Percentiles rank a stretch among this genome's conserved stretches.
Evolutionary conservation across 495 filamentous ascomycete species (phyloP).

Genomic region (Daldinia caldariorum): DNA sequence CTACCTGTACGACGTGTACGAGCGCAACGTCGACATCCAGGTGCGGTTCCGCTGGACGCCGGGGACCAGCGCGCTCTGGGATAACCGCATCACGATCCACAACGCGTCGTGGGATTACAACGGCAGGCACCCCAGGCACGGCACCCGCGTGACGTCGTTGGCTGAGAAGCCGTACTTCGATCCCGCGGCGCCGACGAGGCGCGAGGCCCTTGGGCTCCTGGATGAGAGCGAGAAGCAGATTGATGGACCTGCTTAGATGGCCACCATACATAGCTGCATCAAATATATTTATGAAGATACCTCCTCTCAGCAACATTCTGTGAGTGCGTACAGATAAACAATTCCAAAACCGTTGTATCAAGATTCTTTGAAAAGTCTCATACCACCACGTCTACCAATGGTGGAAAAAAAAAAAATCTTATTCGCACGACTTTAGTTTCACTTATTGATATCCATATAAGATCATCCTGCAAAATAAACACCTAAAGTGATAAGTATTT

Average conservation of each 20-base stretch:
- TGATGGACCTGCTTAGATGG: slow-evolving; percentile 38
- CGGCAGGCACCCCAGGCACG: slow-evolving; percentile 68
- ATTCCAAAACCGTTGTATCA: too few species aligned
- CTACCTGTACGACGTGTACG: slow-evolving; percentile 72
- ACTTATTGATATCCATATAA: too few species aligned
- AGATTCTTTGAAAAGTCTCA: too few species aligned
- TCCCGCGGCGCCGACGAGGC: slow-evolving; percentile 63
- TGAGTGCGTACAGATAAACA: too few species aligned
- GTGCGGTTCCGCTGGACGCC: slow-evolving; percentile 73
- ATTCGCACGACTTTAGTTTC: too few species aligned
- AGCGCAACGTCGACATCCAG: slow-evolving; percentile 74
- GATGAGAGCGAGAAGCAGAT: slow-evolving; percentile 52
- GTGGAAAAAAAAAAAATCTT: too few species aligned
- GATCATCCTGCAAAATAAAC: too few species aligned
- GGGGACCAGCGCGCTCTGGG: slow-evolving; percentile 69
- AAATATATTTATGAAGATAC: too few species aligned
- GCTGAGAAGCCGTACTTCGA: slow-evolving; percentile 74
- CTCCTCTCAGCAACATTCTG: too few species aligned
- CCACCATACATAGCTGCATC: too few species aligned
- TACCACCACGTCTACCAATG: too few species aligned
- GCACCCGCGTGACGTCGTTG: slow-evolving; percentile 70
- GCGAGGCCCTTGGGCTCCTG: slow-evolving; percentile 65
- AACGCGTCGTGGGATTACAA: slow-evolving; percentile 76
- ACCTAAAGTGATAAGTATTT: too few species aligned
- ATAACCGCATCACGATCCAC: slow-evolving; percentile 75